Conservation (phyloP, 2,329 filamentous ascomycete genomes). For the Cucurbitaria berberidis region DNA sequence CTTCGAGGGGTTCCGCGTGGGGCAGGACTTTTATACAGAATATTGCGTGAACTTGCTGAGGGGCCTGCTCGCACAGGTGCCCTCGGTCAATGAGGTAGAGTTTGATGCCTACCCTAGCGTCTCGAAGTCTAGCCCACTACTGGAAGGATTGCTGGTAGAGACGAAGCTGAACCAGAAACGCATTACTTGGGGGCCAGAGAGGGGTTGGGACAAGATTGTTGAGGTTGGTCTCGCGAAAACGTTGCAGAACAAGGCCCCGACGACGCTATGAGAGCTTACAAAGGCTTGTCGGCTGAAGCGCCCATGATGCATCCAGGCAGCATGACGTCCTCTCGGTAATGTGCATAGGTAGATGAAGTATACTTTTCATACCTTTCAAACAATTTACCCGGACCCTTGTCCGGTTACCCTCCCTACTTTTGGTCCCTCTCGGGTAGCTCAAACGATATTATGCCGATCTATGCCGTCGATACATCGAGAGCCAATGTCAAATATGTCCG, state of each 20-base stretch:
- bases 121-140: conserved; percentile 68
- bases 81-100: conserved; percentile 64
- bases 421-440: too few relatives aligned
- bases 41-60: conserved; percentile 67
- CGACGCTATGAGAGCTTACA: not conserved
- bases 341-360: not conserved
- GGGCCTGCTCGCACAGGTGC: conserved; percentile 63
- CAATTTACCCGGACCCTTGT: too few relatives aligned
- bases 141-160: conserved; percentile 64
- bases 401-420: too few relatives aligned
- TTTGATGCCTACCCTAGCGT: conserved; percentile 74
- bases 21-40: conserved; percentile 71
- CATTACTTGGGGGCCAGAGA: conserved; percentile 71
- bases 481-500: too few relatives aligned
- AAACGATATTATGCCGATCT: too few relatives aligned
- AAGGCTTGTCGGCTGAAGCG: not conserved
- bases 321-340: not conserved
- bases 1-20: conserved; percentile 71
- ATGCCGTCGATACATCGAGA: too few relatives aligned
- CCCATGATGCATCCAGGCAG: not conserved
- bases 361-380: not conserved
- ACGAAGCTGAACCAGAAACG: conserved; percentile 57
- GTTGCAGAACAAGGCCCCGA: conserved; percentile 32
- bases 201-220: conserved; percentile 63
- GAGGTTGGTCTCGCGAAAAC: conserved; percentile 37